Evolutionary conservation across 2,329 filamentous ascomycete species (phyloP), one percentile per base, ranked within the genome.

Genomic region (Beauveria bassiana): DNA sequence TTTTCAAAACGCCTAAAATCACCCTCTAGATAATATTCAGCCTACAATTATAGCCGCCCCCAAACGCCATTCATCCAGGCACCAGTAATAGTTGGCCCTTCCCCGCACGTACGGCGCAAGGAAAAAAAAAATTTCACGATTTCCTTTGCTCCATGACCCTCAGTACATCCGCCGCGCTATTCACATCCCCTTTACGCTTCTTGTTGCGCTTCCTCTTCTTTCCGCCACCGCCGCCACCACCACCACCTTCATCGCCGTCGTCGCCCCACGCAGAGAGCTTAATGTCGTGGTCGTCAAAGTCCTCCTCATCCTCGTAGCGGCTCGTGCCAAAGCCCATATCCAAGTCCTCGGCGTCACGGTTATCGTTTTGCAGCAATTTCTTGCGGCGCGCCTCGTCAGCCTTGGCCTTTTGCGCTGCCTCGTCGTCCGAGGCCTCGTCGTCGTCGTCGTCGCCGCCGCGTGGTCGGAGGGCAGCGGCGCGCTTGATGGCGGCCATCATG

Each of bases 241-340:
- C 74, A 1, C 77, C 79, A 22, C 67, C 64, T 0, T 69, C 75
- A 1, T 77, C 79, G 2, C 76, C 82, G 4, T 78, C 81, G 14
- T 76, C 82, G 20, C 77, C 79, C 79, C 90, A 90, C 68, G 85
- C 77, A 45, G 84, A 86, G 60, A 93, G 73, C 75, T 89, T 90
- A 65, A 91, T 76, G 66, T 82, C 86, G 49, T 78, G 79, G 24
- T 82, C 81, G 46, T 92, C 90, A 65, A 88, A 83, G 65, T 96
- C 93, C 63, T 93, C 93, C 55, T 93, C 92, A 69, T 97, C 95
- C 59, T 90, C 92, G 69, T 91, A 88, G 31, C 93, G 83, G 70
- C 89, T 95, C 22, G 87, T 90, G 40, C 95, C 95, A 70, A 99
- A 98, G 63, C 93, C 93, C 80, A 98, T 85, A 70, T 99, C 95